Percentiles rank a stretch among this genome's conserved stretches.
These are phyloP conservation scores for Clitocybe nebularis DNA, from an alignment of 1,284 basidiomycete species.

Conservation along the genomic window DNA sequence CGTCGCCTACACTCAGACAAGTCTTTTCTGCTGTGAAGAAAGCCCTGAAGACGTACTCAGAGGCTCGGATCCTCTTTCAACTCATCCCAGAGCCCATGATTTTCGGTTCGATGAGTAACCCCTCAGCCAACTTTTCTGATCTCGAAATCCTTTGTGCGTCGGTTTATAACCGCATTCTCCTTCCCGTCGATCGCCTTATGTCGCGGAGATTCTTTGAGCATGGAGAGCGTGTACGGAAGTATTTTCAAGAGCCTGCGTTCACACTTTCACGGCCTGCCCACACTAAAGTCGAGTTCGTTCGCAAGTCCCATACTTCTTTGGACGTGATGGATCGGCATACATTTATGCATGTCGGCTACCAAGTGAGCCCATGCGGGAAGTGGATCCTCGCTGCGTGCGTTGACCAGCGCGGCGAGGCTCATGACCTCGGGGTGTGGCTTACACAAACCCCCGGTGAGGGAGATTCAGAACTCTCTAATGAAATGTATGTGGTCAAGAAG, in stretches of 20 bases:
- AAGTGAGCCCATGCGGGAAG: slow-evolving; percentile 55
- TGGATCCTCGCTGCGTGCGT: slow-evolving; percentile 75
- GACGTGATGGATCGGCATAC: slow-evolving; percentile 69
- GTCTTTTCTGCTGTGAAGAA: slow-evolving; percentile 58
- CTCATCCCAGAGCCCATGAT: slow-evolving; percentile 66
- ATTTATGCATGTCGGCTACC: slow-evolving; percentile 75
- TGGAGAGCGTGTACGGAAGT: slow-evolving; percentile 36
- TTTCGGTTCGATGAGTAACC: slow-evolving; percentile 35
- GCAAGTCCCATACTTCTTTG: slow-evolving; percentile 38
- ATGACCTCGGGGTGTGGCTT: slow-evolving; percentile 63
- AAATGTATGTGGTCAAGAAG: slow-evolving; percentile 42
- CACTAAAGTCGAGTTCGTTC: slow-evolving; percentile 43
- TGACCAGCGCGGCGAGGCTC: slow-evolving; percentile 73
- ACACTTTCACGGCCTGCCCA: slow-evolving; percentile 50
- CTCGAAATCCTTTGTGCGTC: slow-evolving; percentile 51
- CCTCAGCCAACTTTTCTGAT: slow-evolving; percentile 33
- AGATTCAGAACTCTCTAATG: slow-evolving; percentile 18
- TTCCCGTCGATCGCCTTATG: slow-evolving; percentile 56
- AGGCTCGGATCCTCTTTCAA: slow-evolving; percentile 53
- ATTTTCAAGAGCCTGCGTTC: slow-evolving; percentile 63
- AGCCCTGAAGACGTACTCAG: slow-evolving; percentile 41
- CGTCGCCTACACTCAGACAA: slow-evolving; percentile 61
- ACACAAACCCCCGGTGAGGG: slow-evolving; percentile 38
- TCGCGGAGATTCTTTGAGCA: slow-evolving; percentile 46
- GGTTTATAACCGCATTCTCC: slow-evolving; percentile 66